A percentile compares a stretch with the other conserved stretches of the same genome.
Evolutionary conservation across 495 filamentous ascomycete genomes (phyloP).

Genomic region (Penicillium alfredii): DNA sequence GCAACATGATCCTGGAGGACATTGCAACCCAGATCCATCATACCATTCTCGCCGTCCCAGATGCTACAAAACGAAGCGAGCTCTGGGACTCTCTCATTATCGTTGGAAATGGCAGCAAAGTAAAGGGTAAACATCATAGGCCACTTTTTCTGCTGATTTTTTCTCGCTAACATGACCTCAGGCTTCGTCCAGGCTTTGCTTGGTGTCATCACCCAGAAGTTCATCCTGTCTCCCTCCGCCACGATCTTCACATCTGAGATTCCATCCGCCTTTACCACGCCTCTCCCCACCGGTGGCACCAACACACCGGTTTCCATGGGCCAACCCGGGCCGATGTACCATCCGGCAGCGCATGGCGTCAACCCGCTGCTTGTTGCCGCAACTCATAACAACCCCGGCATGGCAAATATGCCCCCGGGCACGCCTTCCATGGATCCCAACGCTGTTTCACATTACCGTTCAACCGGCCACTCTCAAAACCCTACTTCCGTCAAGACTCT

Average conservation of each 20-base stretch:
- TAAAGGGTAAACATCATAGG: slow-evolving; percentile 72
- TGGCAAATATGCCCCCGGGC: slow-evolving; percentile 26
- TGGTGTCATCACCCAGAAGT: slow-evolving; percentile 69
- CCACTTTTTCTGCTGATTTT: background rate
- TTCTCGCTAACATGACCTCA: slow-evolving; percentile 21
- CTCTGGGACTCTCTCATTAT: slow-evolving; percentile 89
- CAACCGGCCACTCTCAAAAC: slow-evolving; percentile 79
- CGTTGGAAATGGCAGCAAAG: slow-evolving; percentile 78
- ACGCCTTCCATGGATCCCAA: slow-evolving; percentile 35
- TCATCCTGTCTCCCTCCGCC: slow-evolving; percentile 83
- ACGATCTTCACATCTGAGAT: slow-evolving; percentile 97
- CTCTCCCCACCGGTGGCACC: slow-evolving; percentile 82
- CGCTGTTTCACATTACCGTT: slow-evolving; percentile 41
- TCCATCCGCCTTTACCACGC: slow-evolving; percentile 83
- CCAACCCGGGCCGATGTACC: slow-evolving; percentile 36
- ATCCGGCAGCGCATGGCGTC: slow-evolving; percentile 54
- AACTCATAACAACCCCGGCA: slow-evolving; percentile 61
- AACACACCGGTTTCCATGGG: slow-evolving; percentile 75
- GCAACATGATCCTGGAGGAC: slow-evolving; percentile 63
- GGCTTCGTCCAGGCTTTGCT: slow-evolving; percentile 83
- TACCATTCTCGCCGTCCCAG: slow-evolving; percentile 69
- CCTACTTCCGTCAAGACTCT: slow-evolving; percentile 78
- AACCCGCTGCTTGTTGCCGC: slow-evolving; percentile 92
- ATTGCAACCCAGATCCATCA: slow-evolving; percentile 79
- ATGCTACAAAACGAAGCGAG: slow-evolving; percentile 70